These are phyloP conservation scores for rapeseed (Brassica napus) DNA, from an alignment of 345 rosid species.

Conservation along the genomic window Da-Ae NC_063442.1:39881001-39881500, in stretches of 20 bases:
- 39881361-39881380: slow-evolving; percentile 75
- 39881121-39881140: slow-evolving; percentile 25
- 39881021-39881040: not conserved
- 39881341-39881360: slow-evolving; percentile 56
- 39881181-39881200: not conserved
- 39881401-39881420: slow-evolving; percentile 74
- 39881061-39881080: not conserved
- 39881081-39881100: not conserved
- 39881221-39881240: slow-evolving; percentile 48
- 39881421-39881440: slow-evolving; percentile 42
- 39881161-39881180: slow-evolving; percentile 16
- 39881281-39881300: slow-evolving; percentile 46
- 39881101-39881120: not conserved
- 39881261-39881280: slow-evolving; percentile 27
- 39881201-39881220: not conserved
- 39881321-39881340: slow-evolving; percentile 73
- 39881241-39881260: slow-evolving; percentile 17
- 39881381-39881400: slow-evolving; percentile 64
- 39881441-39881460: not conserved
- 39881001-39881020: not conserved
- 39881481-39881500: not conserved
- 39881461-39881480: slow-evolving; percentile 9
- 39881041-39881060: slow-evolving; percentile 25
- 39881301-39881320: slow-evolving; percentile 80
- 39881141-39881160: slow-evolving; percentile 50